Base-by-base conservation (phyloP, 805 yeast genomes). In the Wickerhamomyces sydowiorum region DNA sequence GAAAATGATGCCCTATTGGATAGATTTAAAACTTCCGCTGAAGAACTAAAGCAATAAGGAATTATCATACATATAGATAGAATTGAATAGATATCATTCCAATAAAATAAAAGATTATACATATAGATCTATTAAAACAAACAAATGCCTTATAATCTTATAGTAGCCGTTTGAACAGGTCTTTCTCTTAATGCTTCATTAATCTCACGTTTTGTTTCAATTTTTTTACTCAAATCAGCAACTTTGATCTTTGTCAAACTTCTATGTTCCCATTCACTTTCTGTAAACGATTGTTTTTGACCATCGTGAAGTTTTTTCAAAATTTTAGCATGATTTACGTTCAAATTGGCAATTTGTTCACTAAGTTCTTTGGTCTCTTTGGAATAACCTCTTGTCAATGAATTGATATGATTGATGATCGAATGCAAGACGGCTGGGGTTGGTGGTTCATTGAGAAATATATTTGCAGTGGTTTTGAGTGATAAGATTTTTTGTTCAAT, bases 1-100 rank as follows among this genome's bases (percentile, higher is more conserved):
- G 98, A 93, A 63, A 91, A 88, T 53, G 60, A 66, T 37, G 45
- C 53, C 7, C 61, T 93, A 38, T 56, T 90, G 8, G 55, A 67
- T 30, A 77, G 73, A 55, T 67, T 87, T 36, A 51, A 54, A 30
- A 56, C 57, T 27, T 60, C 64, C 6, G 49, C 71, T 28, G 40
- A 54, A 10, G 57, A 57, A 38, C 35, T 47, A 22, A 13, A 17
- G 21, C 10, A 23, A 7, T 23, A 7, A 23, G 10, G 7, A 23
- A 23, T 7, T 23, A 23, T 7, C 7, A 7, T 23, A 23, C 25
- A 23, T 7, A 7, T 7, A 23, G 7, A 23, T 23, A 7, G 10
- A 23, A 23, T 23, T 23, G 25, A 23, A 7, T 23, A 7, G 25
- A 23, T 7, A 7, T 10, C 7, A 7, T 23, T 7, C 25, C 10